Base-by-base conservation (phyloP, 441 rosid species). In the Breynia disticha region DNA sequence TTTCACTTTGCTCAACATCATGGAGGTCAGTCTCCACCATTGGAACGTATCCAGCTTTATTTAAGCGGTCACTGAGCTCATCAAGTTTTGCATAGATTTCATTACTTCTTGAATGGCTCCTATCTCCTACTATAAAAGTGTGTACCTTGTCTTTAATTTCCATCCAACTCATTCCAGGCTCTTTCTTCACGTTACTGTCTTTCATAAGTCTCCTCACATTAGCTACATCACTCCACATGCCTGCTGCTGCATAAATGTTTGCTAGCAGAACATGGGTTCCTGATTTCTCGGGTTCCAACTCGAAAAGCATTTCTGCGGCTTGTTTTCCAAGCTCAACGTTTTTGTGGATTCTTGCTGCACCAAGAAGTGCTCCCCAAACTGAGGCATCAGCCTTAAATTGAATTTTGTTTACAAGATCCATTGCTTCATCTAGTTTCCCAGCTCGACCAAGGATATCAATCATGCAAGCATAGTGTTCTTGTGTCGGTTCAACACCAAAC, bases 401-500 rank as follows among this genome's bases (percentile, higher is more conserved):
- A 83, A 85, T 85, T 44, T 59, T 65, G 43, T 74, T 64, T 11
- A 78, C 64, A 21, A 82, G 71, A 19, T 75, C 79, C 82, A 76
- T 60, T 19, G 94, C 90, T 47, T 77, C 80, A 1, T 73, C 60
- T 22, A 85, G 57, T 62, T 69, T 77, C 51, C 87, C 89, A 11
- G 83, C 83, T 54, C 87, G 74, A 19, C 82, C 85, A 38, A 85
- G 79, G 42, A 80, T 37, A 67, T 82, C 85, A 47, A 85, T 77
- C 89, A 85, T 80, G 69, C 94, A 85, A 43, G 87, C 84, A 54
- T 78, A 78, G 60, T 82, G 94, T 66, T 80, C 94, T 52, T 78
- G 78, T 52, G 35, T 64, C 16, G 80, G 87, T 47, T 67, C 72
- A 46, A 85, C 61, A 19, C 79, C 71, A 24, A 74, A 82, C 48